Percentiles rank a stretch among this genome's conserved stretches.
Evolutionary conservation across 495 filamentous ascomycete genomes (phyloP).

Genomic region (Aspergillus cavernicola): DNA sequence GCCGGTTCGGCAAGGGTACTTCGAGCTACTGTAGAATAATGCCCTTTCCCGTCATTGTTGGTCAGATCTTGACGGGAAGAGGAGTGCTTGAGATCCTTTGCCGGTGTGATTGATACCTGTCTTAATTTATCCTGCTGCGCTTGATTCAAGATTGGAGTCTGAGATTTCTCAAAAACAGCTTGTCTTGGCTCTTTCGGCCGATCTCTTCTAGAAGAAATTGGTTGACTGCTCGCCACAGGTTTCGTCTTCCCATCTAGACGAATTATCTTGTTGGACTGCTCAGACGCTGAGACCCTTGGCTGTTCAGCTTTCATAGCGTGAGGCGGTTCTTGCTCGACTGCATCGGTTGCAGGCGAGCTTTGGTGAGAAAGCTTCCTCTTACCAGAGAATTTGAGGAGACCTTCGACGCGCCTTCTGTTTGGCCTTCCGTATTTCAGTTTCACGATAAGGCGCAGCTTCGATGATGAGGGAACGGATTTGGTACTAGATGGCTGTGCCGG

Average conservation of each 20-base stretch:
- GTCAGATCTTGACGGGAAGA: slow-evolving; percentile 22
- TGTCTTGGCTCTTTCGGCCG: slow-evolving; percentile 22
- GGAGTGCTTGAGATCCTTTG: slow-evolving; percentile 29
- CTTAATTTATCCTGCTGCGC: slow-evolving; percentile 28
- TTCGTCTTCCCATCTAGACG: slow-evolving; percentile 22
- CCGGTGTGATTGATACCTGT: slow-evolving; percentile 23
- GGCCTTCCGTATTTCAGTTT: slow-evolving; percentile 39
- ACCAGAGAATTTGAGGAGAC: slow-evolving; percentile 41
- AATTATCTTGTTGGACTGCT: slow-evolving; percentile 11
- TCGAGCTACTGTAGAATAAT: slow-evolving; percentile 24
- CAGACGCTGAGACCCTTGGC: slow-evolving; percentile 5
- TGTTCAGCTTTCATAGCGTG: slow-evolving; percentile 16
- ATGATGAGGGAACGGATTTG: background rate
- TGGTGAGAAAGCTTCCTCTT: slow-evolving; percentile 32
- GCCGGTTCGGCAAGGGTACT: slow-evolving; percentile 25
- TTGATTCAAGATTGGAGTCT: slow-evolving; percentile 19
- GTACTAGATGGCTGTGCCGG: background rate
- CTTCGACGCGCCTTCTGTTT: slow-evolving; percentile 42
- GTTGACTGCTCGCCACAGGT: slow-evolving; percentile 14
- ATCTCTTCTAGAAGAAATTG: slow-evolving; percentile 10
- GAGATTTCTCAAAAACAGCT: slow-evolving; percentile 24
- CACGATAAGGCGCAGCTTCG: slow-evolving; percentile 25
- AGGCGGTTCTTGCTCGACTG: slow-evolving; percentile 20
- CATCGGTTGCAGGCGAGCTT: slow-evolving; percentile 28
- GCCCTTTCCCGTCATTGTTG: slow-evolving; percentile 31